Conservation (phyloP, 2,329 filamentous ascomycete genomes). For the Diaporthe amygdali region DNA sequence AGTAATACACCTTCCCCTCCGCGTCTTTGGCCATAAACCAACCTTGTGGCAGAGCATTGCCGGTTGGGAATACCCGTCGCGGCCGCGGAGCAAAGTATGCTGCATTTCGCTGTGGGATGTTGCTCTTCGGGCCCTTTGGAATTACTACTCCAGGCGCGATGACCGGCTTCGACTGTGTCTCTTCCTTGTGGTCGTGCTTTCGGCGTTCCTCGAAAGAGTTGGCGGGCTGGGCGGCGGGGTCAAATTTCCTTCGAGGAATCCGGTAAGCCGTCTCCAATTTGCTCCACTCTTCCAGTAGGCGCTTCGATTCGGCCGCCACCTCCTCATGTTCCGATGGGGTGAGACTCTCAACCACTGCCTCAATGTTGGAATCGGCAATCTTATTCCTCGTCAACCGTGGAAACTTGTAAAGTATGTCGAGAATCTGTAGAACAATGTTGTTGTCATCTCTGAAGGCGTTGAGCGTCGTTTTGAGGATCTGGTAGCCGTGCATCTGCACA, state of each 20-base stretch:
- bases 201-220: conserved; percentile 70
- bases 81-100: conserved; percentile 52
- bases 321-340: conserved; percentile 72
- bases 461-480: conserved; percentile 87
- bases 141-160: conserved; percentile 49
- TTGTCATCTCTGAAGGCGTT: conserved; percentile 86
- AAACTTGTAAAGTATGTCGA: conserved; percentile 87
- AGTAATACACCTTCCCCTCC: conserved; percentile 82
- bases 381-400: conserved; percentile 95
- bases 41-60: conserved; percentile 72
- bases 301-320: conserved; percentile 73
- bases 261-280: conserved; percentile 90
- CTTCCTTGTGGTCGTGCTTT: conserved; percentile 54
- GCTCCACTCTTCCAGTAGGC: conserved; percentile 83
- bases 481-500: conserved; percentile 96
- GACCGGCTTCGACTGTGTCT: conserved; percentile 12
- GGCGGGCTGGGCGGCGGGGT: conserved; percentile 64
- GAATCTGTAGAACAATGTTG: conserved; percentile 86
- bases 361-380: conserved; percentile 95
- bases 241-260: conserved; percentile 88
- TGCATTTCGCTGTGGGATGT: conserved; percentile 55
- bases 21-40: conserved; percentile 81
- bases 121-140: conserved; percentile 66
- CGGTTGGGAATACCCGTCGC: conserved; percentile 56
- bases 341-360: conserved; percentile 76